Evolutionary conservation across 2,329 filamentous ascomycete genomes (phyloP).

Genomic region (Lecanoromycetidae sp.): DNA sequence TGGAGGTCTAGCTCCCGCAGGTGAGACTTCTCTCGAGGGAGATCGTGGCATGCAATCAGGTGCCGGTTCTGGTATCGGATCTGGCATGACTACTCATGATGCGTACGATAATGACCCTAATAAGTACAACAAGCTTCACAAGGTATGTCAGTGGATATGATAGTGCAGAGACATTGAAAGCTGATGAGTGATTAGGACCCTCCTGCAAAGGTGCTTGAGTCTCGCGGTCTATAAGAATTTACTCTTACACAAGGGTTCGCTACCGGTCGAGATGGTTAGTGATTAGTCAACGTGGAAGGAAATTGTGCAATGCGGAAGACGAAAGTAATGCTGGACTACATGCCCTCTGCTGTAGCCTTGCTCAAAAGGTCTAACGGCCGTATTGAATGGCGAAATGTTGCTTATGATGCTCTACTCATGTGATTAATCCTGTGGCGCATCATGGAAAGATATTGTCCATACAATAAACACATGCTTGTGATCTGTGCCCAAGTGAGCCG

Average conservation of each 20-base stretch:
- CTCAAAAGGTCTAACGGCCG: no score
- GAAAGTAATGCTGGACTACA: neutral
- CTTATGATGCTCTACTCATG: neutral
- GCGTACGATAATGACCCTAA: slow-evolving; percentile 11
- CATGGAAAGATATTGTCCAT: no score
- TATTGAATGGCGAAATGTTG: neutral
- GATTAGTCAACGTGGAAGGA: neutral
- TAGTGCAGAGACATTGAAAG: neutral
- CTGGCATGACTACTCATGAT: slow-evolving; percentile 13
- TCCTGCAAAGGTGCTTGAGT: slow-evolving; percentile 10
- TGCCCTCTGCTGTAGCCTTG: neutral
- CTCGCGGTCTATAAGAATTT: no score
- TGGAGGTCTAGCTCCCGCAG: no score
- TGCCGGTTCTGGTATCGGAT: slow-evolving; percentile 8
- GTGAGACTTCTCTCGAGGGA: neutral
- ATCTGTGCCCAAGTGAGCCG: no score
- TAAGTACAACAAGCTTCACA: slow-evolving; percentile 15
- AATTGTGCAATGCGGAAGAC: neutral
- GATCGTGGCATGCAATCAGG: neutral
- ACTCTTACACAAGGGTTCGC: neutral
- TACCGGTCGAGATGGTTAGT: neutral
- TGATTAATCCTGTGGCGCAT: neutral
- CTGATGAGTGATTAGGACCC: slow-evolving; percentile 9
- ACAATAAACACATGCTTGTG: no score
- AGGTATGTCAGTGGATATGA: neutral